Percentiles rank a stretch among this genome's conserved stretches.
Evolutionary conservation across 768 basidiomycete genomes (phyloP).

Genomic region (Fistulinella prunicolor): DNA sequence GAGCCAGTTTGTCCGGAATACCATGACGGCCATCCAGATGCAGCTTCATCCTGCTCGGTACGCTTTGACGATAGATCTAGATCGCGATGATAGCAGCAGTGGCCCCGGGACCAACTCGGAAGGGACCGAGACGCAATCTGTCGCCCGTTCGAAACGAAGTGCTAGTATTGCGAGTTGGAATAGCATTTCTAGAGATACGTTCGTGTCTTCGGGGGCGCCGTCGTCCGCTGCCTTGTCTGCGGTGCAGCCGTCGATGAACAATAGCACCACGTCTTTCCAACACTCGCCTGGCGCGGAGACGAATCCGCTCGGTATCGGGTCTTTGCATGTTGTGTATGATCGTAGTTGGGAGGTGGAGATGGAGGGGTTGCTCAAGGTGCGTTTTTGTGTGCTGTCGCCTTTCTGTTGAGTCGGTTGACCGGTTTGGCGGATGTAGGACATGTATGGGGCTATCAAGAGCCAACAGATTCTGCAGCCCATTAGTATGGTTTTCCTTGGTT

Average conservation of each 20-base stretch:
- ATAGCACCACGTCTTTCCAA: conserved; percentile 65
- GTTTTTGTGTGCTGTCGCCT: conserved; percentile 5
- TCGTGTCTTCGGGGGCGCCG: conserved; percentile 38
- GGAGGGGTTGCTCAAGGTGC: conserved; percentile 81
- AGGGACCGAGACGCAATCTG: conserved; percentile 46
- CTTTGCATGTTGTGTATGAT: conserved; percentile 47
- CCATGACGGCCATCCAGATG: conserved; percentile 79
- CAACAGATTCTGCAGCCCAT: conserved; percentile 89
- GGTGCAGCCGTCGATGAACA: conserved; percentile 44
- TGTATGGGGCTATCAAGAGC: conserved; percentile 88
- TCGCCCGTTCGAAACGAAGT: conserved; percentile 65
- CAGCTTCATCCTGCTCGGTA: conserved; percentile 59
- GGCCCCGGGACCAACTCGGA: conserved; percentile 55
- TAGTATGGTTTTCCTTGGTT: conserved; percentile 37
- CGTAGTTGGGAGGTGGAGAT: conserved; percentile 84
- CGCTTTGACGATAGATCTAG: conserved; percentile 59
- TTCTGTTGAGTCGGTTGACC: background rate
- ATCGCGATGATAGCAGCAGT: conserved; percentile 65
- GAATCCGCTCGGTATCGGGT: conserved; percentile 32
- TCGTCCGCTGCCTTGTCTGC: conserved; percentile 36
- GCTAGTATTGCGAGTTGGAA: conserved; percentile 85
- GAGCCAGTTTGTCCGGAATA: conserved; percentile 89
- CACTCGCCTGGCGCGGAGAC: conserved; percentile 42
- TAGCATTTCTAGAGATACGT: conserved; percentile 64
- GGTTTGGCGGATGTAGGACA: conserved; percentile 56